These are phyloP conservation scores for Chrysosphaeria jannelii DNA, from an alignment of 2,329 filamentous ascomycete species.

Conservation along the genomic window DNA sequence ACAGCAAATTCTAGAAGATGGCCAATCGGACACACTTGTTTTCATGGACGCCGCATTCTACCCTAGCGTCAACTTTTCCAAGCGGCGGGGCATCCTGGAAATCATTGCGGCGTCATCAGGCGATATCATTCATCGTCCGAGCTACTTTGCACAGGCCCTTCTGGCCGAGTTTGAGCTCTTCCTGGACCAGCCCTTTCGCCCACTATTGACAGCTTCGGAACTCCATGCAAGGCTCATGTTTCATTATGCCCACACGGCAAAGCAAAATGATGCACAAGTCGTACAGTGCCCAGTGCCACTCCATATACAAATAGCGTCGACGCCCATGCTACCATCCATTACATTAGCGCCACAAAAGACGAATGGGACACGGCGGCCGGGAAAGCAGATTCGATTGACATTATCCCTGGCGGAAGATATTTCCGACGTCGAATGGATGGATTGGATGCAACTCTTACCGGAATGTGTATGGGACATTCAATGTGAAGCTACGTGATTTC, in stretches of 20 bases:
- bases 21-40: constrained; percentile 22
- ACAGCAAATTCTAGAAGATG: constrained; percentile 24
- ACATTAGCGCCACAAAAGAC: constrained; percentile 19
- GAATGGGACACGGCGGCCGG: constrained; percentile 6
- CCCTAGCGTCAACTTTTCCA: constrained; percentile 19
- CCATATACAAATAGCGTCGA: constrained; percentile 23
- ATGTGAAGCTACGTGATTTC: too few relatives aligned
- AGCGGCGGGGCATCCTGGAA: constrained; percentile 22
- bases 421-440: constrained; percentile 21
- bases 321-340: constrained; percentile 22
- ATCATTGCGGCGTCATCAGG: constrained; percentile 23
- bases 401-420: constrained; percentile 20
- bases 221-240: constrained; percentile 17
- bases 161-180: constrained; percentile 18
- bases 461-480: constrained; percentile 23
- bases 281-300: constrained; percentile 22
- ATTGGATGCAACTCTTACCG: constrained; percentile 27
- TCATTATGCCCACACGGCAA: constrained; percentile 19
- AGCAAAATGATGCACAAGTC: constrained; percentile 17
- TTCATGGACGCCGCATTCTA: constrained; percentile 29
- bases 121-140: constrained; percentile 19
- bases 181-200: constrained; percentile 13
- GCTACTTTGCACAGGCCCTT: constrained; percentile 20
- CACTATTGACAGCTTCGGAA: constrained; percentile 15
- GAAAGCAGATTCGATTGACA: constrained; percentile 17